phyloP scores from a whole-genome alignment of 352 stramenopile species.

The Globisporangium megalacanthum region DNA sequence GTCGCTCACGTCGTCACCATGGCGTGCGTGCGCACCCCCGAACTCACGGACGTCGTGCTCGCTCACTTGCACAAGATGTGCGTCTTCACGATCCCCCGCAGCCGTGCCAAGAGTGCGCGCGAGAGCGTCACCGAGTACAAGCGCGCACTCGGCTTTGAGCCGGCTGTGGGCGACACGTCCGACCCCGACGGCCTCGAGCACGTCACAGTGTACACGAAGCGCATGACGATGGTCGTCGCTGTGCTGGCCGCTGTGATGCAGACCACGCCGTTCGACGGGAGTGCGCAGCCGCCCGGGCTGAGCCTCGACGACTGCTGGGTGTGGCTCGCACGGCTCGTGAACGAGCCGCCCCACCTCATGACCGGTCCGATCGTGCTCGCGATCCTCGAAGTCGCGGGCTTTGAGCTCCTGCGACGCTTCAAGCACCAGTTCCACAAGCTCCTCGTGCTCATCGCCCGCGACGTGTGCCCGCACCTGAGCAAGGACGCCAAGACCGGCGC shows the following conservation, averaged over 20 bases:
- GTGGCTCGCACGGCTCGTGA: slow-evolving; percentile 64
- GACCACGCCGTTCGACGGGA: slow-evolving; percentile 53
- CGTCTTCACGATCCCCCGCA: slow-evolving; percentile 68
- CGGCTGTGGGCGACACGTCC: slow-evolving; percentile 49
- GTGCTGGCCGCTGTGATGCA: slow-evolving; percentile 70
- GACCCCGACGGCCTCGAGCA: slow-evolving; percentile 61
- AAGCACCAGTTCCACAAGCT: slow-evolving; percentile 79
- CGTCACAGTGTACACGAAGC: slow-evolving; percentile 70
- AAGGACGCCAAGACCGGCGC: slow-evolving; percentile 72
- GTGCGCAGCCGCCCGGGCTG: slow-evolving; percentile 43
- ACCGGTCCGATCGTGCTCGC: slow-evolving; percentile 61
- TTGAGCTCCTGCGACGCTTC: slow-evolving; percentile 57
- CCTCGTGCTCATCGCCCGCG: slow-evolving; percentile 54
- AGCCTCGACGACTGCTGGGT: slow-evolving; percentile 63
- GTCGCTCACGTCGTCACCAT: slow-evolving; percentile 76
- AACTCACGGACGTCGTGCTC: slow-evolving; percentile 66
- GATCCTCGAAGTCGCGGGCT: slow-evolving; percentile 74
- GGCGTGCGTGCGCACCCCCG: slow-evolving; percentile 62
- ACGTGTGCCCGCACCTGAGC: slow-evolving; percentile 59
- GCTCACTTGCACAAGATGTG: slow-evolving; percentile 72
- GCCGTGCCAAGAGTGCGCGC: slow-evolving; percentile 39
- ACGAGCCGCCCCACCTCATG: slow-evolving; percentile 67
- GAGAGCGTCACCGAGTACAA: slow-evolving; percentile 66
- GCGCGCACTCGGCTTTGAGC: slow-evolving; percentile 55
- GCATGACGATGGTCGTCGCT: slow-evolving; percentile 73